phyloP scores from a whole-genome alignment of 202 grass and related monocot genomes.

The Saccharum hybrid region DNA sequence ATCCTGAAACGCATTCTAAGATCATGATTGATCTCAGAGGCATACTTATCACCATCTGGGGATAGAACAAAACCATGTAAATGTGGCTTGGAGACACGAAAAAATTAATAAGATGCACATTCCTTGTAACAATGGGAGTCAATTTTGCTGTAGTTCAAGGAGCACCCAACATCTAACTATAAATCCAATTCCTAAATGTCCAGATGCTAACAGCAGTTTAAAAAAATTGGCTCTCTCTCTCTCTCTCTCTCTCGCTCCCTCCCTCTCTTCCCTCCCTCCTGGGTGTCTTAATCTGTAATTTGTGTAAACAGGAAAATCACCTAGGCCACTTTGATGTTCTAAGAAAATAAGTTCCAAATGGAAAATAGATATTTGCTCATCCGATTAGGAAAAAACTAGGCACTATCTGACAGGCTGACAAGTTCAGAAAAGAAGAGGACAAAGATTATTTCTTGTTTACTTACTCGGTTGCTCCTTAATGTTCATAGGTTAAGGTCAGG shows the following conservation, averaged over 20 bases:
- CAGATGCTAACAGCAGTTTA: too few relatives aligned
- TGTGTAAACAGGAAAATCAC: neutral
- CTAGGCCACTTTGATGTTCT: neutral
- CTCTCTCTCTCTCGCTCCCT: too few relatives aligned
- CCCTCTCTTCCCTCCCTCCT: too few relatives aligned
- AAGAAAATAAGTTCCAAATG: neutral
- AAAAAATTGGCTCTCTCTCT: too few relatives aligned
- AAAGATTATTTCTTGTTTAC: neutral
- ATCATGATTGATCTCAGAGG: neutral
- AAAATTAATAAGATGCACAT: neutral
- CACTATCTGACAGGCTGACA: slow-evolving; percentile 2
- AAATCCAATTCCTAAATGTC: neutral
- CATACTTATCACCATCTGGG: neutral
- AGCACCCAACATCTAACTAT: neutral
- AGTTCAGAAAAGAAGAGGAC: neutral
- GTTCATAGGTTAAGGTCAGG: neutral
- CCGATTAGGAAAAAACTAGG: neutral
- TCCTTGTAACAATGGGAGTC: slow-evolving; percentile 2
- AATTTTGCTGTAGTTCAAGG: neutral
- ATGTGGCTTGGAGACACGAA: neutral
- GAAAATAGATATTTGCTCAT: neutral
- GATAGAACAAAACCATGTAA: neutral
- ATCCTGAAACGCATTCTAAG: neutral
- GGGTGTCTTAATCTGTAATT: neutral
- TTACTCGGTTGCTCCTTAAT: neutral